Evolutionary conservation across 768 basidiomycete species (phyloP).

Genomic region (Cystofilobasidium bisporidii): DNA sequence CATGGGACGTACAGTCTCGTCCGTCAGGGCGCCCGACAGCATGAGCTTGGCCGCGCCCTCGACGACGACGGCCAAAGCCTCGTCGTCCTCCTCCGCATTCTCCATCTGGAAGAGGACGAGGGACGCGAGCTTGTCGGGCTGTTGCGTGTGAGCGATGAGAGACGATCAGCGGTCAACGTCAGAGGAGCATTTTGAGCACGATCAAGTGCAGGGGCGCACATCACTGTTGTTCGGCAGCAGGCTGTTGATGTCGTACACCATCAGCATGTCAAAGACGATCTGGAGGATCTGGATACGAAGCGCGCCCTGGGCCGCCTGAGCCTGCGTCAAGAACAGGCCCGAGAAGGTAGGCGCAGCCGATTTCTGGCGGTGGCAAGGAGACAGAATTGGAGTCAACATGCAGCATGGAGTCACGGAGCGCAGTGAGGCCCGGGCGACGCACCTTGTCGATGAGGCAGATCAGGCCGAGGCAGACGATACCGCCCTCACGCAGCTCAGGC

Average conservation of each 20-base stretch:
- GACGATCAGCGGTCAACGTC: neutral
- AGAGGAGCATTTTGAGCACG: neutral
- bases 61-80: constrained; percentile 61
- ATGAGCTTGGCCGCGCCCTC: constrained; percentile 80
- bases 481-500: constrained; percentile 65
- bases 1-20: constrained; percentile 52
- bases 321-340: constrained; percentile 70
- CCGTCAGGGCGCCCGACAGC: constrained; percentile 62
- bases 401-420: too few species aligned
- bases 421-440: too few species aligned
- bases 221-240: constrained; percentile 7
- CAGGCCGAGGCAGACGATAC: constrained; percentile 66
- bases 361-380: constrained; percentile 3
- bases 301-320: constrained; percentile 54
- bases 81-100: constrained; percentile 45
- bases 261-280: constrained; percentile 73
- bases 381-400: neutral
- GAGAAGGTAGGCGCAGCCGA: constrained; percentile 18
- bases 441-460: constrained; percentile 65
- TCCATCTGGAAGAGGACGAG: constrained; percentile 47
- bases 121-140: constrained; percentile 54
- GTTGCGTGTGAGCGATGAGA: neutral
- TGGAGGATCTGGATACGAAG: constrained; percentile 65
- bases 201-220: neutral
- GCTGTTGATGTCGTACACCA: constrained; percentile 60